A percentile compares a stretch with the other conserved stretches of the same genome.
Evolutionary conservation across 2,329 filamentous ascomycete species (phyloP).

Genomic region (Lecanosticta acicola): DNA sequence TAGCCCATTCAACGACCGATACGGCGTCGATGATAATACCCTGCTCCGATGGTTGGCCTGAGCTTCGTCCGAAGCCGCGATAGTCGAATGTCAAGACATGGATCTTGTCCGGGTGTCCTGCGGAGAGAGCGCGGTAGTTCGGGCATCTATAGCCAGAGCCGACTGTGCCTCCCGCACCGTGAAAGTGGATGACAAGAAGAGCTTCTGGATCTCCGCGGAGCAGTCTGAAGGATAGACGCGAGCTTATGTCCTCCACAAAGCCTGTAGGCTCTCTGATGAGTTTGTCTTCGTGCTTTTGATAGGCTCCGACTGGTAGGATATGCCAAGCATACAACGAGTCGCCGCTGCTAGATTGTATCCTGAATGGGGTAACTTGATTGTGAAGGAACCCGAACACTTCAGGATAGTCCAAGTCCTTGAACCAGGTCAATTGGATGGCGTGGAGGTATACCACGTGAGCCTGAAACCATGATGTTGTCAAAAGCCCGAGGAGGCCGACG

Average conservation of each 20-base stretch:
- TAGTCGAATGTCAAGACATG: conserved; percentile 59
- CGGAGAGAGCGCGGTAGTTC: conserved; percentile 54
- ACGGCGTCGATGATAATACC: conserved; percentile 52
- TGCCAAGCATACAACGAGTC: conserved; percentile 47
- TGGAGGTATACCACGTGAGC: conserved; percentile 55
- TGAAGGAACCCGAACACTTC: conserved; percentile 46
- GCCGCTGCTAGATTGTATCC: conserved; percentile 39
- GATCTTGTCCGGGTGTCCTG: conserved; percentile 46
- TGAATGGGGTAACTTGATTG: conserved; percentile 48
- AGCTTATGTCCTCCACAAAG: conserved; percentile 50
- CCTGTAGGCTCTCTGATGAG: conserved; percentile 42
- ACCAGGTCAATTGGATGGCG: conserved; percentile 50
- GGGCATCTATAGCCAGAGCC: conserved; percentile 51
- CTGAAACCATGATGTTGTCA: conserved; percentile 47
- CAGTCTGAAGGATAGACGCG: conserved; percentile 55
- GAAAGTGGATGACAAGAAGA: conserved; percentile 58
- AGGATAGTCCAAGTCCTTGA: conserved; percentile 45
- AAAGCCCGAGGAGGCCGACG: conserved; percentile 41
- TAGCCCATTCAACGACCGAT: conserved; percentile 50
- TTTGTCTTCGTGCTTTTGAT: conserved; percentile 39
- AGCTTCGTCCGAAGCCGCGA: conserved; percentile 54
- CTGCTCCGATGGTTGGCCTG: conserved; percentile 50
- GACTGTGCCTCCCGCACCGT: conserved; percentile 54
- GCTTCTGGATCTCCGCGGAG: conserved; percentile 59
- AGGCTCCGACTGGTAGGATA: conserved; percentile 44